A percentile compares a stretch with the other conserved stretches of the same genome.
Conservation (phyloP, 129 eudicot genomes). For the Tanacetum coccineum region DNA sequence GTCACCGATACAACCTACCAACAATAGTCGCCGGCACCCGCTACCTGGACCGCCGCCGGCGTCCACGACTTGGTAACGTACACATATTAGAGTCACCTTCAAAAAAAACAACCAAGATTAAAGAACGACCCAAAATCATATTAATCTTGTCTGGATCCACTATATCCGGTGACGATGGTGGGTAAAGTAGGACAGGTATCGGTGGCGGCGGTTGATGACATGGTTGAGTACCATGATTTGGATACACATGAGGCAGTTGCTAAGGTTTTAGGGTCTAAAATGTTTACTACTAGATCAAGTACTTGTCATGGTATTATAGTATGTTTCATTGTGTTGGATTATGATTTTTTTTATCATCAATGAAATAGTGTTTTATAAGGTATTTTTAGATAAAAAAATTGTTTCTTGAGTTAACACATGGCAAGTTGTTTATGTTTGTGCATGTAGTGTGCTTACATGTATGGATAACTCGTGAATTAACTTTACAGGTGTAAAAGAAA, state of each 20-base stretch:
- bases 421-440: slow-evolving; percentile 4
- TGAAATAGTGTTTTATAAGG: slow-evolving; percentile 18
- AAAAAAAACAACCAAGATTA: too few relatives aligned
- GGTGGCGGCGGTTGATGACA: too few relatives aligned
- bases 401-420: slow-evolving; percentile 20
- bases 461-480: background rate
- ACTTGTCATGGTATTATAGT: slow-evolving; percentile 46
- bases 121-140: too few relatives aligned
- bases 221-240: slow-evolving; percentile 50
- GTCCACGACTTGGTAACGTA: too few relatives aligned
- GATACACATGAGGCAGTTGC: slow-evolving; percentile 55
- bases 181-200: too few relatives aligned
- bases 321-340: background rate
- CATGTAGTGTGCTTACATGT: slow-evolving; percentile 21
- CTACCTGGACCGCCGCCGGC: too few relatives aligned
- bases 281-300: slow-evolving; percentile 36
- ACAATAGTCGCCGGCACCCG: too few relatives aligned
- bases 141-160: too few relatives aligned
- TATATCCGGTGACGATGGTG: too few relatives aligned
- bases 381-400: slow-evolving; percentile 23
- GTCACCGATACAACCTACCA: too few relatives aligned
- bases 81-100: too few relatives aligned
- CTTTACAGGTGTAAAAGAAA: slow-evolving; percentile 19
- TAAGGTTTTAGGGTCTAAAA: slow-evolving; percentile 59
- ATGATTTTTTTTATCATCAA: background rate